Evolutionary conservation across 768 basidiomycete species (phyloP), one percentile per base, ranked within the genome.

Genomic region (Naganishia antarctica): DNA sequence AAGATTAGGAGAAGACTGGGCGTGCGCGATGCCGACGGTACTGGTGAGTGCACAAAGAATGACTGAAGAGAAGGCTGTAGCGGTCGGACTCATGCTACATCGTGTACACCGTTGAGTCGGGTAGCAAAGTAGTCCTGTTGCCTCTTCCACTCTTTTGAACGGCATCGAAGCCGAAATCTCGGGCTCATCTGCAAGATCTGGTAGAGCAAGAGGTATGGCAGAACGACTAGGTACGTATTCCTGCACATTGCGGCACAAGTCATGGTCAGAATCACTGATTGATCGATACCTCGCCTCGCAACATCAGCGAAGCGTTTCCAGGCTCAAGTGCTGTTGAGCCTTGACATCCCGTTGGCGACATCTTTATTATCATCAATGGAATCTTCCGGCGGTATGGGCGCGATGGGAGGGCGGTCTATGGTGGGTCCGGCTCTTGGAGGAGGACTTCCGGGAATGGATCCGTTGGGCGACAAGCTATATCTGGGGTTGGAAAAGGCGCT

Each of bases 11-110:
- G 81, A 79, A 64, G 89, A 91, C 70, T 91, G 89, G 89, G 87
- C 86, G 25, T 88, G 85, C 71, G 89, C 86, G 31, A 89, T 90
- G 87, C 88, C 89, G 25, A 76, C 83, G 18, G 65, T 68, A 59
- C 71, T 75, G 60, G 80, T 81, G 68, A 64, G 74, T 73, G 60
- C 75, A 6, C 5, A 21, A 44, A 15, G 43, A 12, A 18, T 5
- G 43, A 44, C 5, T 11, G 43, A 15, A 44, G 18, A 44, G 43
- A 44, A 37, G 34, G 34, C 34, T 37, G 34, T 7, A 7, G 34
- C 34, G 15, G 15, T 7, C 9, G 43, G n/a, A 16, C 37, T 7
- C 45, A 6, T 9, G 13, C 7, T 6, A n/a, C 45, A 46, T 23
- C 16, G 8, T 7, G 16, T 50, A 5, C 4, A 50, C n/a, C n/a